A percentile compares a stretch with the other conserved stretches of the same genome.
Conservation (phyloP, 768 basidiomycete genomes). For the Lactarius hengduanensis region DNA sequence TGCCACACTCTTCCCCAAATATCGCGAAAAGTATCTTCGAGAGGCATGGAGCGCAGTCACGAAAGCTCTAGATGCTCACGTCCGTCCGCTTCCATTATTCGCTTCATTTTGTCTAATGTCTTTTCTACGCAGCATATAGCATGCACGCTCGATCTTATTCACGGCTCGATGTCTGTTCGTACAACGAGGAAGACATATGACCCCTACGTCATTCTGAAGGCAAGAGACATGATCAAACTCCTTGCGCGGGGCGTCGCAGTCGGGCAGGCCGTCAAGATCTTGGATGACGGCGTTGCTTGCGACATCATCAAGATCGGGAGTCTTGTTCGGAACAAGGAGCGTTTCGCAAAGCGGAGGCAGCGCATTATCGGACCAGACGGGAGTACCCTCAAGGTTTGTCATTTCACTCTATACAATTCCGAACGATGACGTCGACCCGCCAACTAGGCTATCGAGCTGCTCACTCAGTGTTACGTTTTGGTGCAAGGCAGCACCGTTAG, state of each 20-base stretch:
- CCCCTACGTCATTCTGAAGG: slow-evolving; percentile 94
- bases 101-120: slow-evolving; percentile 2
- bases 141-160: slow-evolving; percentile 91
- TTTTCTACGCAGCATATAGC: slow-evolving; percentile 62
- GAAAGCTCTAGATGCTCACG: slow-evolving; percentile 75
- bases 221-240: slow-evolving; percentile 92
- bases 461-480: slow-evolving; percentile 95
- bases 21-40: slow-evolving; percentile 93
- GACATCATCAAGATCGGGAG: slow-evolving; percentile 99
- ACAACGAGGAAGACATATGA: slow-evolving; percentile 98
- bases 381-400: slow-evolving; percentile 86
- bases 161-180: slow-evolving; percentile 95
- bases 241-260: slow-evolving; percentile 89
- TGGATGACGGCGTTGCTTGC: slow-evolving; percentile 87
- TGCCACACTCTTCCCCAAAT: slow-evolving; percentile 97
- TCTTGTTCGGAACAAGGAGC: slow-evolving; percentile 90
- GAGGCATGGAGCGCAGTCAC: slow-evolving; percentile 95
- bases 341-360: slow-evolving; percentile 94
- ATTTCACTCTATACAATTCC: neutral
- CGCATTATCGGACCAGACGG: slow-evolving; percentile 97
- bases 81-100: slow-evolving; percentile 46
- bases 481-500: slow-evolving; percentile 99
- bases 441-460: slow-evolving; percentile 86
- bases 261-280: slow-evolving; percentile 81
- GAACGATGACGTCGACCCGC: slow-evolving; percentile 1